Evolutionary conservation across 495 filamentous ascomycete genomes (phyloP), one percentile per base, ranked within the genome.

Genomic region (Physcia stellaris): DNA sequence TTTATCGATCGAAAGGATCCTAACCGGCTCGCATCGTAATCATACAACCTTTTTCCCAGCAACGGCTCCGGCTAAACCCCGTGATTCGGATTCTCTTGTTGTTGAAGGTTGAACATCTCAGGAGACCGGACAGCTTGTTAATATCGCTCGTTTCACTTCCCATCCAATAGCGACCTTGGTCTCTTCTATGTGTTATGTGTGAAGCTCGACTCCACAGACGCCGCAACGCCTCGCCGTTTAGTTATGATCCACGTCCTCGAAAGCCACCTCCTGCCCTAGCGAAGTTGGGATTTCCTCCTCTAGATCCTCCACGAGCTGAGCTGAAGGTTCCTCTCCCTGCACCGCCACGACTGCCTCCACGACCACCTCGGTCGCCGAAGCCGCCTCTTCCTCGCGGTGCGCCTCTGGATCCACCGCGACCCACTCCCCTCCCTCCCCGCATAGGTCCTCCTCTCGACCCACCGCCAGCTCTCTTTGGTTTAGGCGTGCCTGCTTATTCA

Each of bases 381-480:
- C 54, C 54, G 46, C 61, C 62, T 40, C 59, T 40, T 21, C 62
- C 57, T 51, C 62, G 47, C 10, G 52, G 54, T 41, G 50, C 66
- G 24, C 68, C 64, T 33, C 69, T 56, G 39, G 60, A 53, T 32
- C 57, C 63, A 36, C 70, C 59, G 39, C 64, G 49, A 32, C 52
- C 52, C 39, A 65, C 61, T 18, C 62, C 59, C 11, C 59, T 45
- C 13, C 62, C 61, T n/a, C 62, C 56, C 41, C 61, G 57, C 59
- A 48, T 64, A 51, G 38, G 54, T 22, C 46, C 65, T 40, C 70
- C 68, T 41, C 70, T 58, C 17, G 60, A 55, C 43, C 64, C 71
- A 47, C 75, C 77, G 35, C 72, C 68, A 40, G 66, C 61, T 49
- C 70, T 60, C 57, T 73, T 72, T 47, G 70, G 58, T 64, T 76